Conservation (phyloP, 2,329 filamentous ascomycete genomes). For the Fusarium cyanostomum region DNA sequence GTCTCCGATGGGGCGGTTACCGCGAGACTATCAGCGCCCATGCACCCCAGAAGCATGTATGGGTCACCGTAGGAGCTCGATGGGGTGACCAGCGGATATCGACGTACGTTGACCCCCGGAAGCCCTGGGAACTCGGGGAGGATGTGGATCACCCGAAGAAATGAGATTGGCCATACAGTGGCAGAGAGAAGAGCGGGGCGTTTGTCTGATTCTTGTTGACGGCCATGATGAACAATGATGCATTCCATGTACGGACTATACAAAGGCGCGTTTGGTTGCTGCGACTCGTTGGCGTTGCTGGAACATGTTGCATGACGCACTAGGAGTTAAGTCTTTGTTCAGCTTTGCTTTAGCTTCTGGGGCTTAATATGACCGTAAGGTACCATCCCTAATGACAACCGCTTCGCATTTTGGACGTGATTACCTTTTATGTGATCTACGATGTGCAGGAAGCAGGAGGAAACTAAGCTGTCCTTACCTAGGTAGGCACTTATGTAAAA, state of each 20-base stretch:
- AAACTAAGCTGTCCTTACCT: too few relatives aligned
- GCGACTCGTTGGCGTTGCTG: constrained; percentile 34
- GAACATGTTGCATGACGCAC: constrained; percentile 35
- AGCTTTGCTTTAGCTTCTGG: constrained; percentile 12
- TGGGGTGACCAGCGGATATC: constrained; percentile 66
- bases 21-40: constrained; percentile 64
- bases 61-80: constrained; percentile 73
- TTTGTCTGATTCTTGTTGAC: constrained; percentile 35
- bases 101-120: constrained; percentile 64
- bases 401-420: constrained; percentile 4
- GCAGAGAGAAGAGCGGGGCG: constrained; percentile 36
- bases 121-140: constrained; percentile 62
- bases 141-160: constrained; percentile 57
- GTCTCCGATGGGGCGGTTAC: constrained; percentile 67
- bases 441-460: too few relatives aligned
- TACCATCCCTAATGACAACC: constrained; percentile 14
- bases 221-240: constrained; percentile 42
- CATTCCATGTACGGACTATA: constrained; percentile 39
- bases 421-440: too few relatives aligned
- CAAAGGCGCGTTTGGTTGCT: constrained; percentile 31
- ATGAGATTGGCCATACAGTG: constrained; percentile 27
- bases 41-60: constrained; percentile 69
- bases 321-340: constrained; percentile 22
- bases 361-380: constrained; percentile 6
- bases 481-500: too few relatives aligned